Evolutionary conservation across 306 rosid genomes (phyloP), one percentile per base, ranked within the genome.

Genomic region (Cicer pinnatifidum): DNA sequence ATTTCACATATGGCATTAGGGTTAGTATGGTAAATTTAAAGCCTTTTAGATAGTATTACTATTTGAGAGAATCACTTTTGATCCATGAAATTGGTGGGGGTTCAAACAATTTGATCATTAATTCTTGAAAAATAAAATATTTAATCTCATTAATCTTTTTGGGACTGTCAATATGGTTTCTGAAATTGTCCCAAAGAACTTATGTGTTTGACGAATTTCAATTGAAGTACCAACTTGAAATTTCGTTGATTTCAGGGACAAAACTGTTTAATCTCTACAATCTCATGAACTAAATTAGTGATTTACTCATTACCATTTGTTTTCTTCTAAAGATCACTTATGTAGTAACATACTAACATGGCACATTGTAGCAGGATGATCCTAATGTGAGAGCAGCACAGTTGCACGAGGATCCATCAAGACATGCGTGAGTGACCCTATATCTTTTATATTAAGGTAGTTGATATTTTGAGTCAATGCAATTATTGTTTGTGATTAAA

Each of bases 381-480:
- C 84, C 97, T 48, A 89, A 84, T 68, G 97, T 89, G 51, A 89
- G 99, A 87, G 80, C 97, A n/a, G 73, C 92, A 38, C 87, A 93
- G 54, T 81, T 94, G 88, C 99, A 94, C 17, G 96, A 94, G 68
- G 99, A 94, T 82, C 89, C 94, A 73, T 85, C 99, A 51, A 89
- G 99, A 74, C 99, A 91, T 60, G 89, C 90, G 13, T 94, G 86
- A 87, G 44, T 74, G 39, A 41, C 61, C 58, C 70, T n/a, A 17
- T 15, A 20, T 52, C 75, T 70, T 70, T 75, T 7, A 4, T 19
- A 72, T 47, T 48, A 75, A 71, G 83, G 89, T 81, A 82, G 52
- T 63, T 66, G 53, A 54, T 23, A 58, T 66, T 23, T 79, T 37
- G 39, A 64, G 39, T 47, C 60, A 63, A 76, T 15, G 53, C 71